Base-by-base conservation (phyloP, 108 stramenopile genomes). In the Bacterosira constricta region DNA sequence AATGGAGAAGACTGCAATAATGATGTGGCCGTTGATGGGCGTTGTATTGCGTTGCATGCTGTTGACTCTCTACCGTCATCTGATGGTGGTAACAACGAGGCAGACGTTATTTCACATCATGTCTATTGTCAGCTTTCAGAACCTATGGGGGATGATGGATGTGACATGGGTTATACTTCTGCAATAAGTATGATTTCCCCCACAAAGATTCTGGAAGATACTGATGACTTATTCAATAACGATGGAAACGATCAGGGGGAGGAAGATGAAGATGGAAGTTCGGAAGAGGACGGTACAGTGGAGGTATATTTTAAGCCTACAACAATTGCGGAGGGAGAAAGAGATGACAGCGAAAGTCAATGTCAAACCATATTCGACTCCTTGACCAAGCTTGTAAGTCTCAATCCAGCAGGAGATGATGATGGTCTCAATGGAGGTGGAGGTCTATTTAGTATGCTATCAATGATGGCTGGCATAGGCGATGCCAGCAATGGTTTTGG, bases 21-120 rank as follows among this genome's bases (percentile, higher is more conserved):
- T 57, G 90, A 91, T 77, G 31, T 86, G 15, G 81, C 86, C 9
- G 67, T 91, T 38, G 86, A 84, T 54, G 90, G 83, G 7, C 66
- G 77, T 15, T 89, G 88, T 49, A 88, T 91, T 69, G 77, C 76
- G 45, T 59, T 91, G 62, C 90, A 91, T 73, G 90, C 90, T 56
- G 60, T 91, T 42, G 79, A 79, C 55, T 67, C 71, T 42, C 26
- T 39, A 21, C 41, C 64, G 44, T 53, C 20, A 56, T 32, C 53
- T 37, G 29, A 29, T 41, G 26, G 20, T 31, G 9, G 50, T 10
- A 55, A 62, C n/a, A 12, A 21, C 18, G 63, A 45, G 32, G 7
- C 23, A 4, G 75, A 61, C 32, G 17, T 13, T 13, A 29, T 3
- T 12, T 27, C 35, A 39, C 23, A 60, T 46, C 66, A 74, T 46